These are phyloP conservation scores for Haematococcus sp. DNA, from an alignment of 139 green algal genomes.

Conservation along the genomic window DNA sequence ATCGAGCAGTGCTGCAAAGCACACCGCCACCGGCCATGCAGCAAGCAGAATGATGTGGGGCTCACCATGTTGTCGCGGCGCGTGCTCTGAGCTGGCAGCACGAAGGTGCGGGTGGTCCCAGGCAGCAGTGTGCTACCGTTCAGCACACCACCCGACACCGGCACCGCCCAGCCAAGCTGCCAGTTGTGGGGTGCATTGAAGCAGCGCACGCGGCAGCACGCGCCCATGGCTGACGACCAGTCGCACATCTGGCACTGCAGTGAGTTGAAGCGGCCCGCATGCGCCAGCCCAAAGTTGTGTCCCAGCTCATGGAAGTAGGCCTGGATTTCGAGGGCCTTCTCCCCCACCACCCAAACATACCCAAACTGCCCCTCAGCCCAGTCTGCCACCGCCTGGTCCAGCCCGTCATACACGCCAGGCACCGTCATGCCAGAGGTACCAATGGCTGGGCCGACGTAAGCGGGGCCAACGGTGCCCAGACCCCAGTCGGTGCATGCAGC, in stretches of 20 bases:
- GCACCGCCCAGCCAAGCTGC: conserved; percentile 10
- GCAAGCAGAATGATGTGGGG: too few relatives aligned
- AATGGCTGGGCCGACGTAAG: background rate
- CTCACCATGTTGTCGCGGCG: too few relatives aligned
- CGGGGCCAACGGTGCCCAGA: conserved; percentile 15
- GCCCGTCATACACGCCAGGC: background rate
- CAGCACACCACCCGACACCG: too few relatives aligned
- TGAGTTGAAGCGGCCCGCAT: too few relatives aligned
- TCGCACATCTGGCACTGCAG: background rate
- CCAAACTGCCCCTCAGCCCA: background rate
- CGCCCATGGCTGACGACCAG: background rate
- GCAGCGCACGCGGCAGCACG: conserved; percentile 13
- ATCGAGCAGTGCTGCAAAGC: too few relatives aligned
- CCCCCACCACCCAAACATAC: conserved; percentile 6
- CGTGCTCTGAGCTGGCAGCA: too few relatives aligned
- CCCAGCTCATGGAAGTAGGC: conserved; percentile 29
- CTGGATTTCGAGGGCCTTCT: background rate
- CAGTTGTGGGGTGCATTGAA: conserved; percentile 14
- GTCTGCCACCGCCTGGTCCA: too few relatives aligned
- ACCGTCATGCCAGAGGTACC: conserved; percentile 1
- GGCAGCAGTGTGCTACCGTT: too few relatives aligned
- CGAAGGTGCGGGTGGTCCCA: too few relatives aligned
- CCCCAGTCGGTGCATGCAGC: conserved; percentile 11
- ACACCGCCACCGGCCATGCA: too few relatives aligned
- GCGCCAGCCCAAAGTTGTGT: conserved; percentile 12